These are phyloP conservation scores for Arthrobotrys megalospora DNA, from an alignment of 2,329 filamentous ascomycete genomes.

Conservation along the genomic window DNA sequence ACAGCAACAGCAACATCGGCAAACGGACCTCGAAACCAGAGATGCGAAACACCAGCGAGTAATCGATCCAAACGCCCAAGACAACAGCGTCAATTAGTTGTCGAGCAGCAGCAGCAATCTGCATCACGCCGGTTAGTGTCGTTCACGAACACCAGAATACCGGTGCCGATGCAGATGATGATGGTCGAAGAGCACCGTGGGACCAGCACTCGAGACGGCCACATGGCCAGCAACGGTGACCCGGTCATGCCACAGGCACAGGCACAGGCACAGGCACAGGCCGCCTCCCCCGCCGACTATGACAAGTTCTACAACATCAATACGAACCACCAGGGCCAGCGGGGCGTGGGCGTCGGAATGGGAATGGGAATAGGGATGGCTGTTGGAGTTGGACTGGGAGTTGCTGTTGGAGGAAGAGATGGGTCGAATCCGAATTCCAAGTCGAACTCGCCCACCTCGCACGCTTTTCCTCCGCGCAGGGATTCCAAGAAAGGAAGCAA, in stretches of 20 bases:
- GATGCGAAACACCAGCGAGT: slow-evolving; percentile 35
- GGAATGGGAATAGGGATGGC: slow-evolving; percentile 12
- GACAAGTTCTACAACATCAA: slow-evolving; percentile 49
- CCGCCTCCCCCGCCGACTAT: slow-evolving; percentile 26
- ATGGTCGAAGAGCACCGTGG: slow-evolving; percentile 48
- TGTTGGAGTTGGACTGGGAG: slow-evolving; percentile 10
- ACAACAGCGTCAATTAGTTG: slow-evolving; percentile 33
- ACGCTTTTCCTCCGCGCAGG: slow-evolving; percentile 56
- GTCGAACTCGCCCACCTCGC: slow-evolving; percentile 31
- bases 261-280: slow-evolving; percentile 4
- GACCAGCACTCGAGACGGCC: slow-evolving; percentile 33
- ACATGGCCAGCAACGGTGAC: slow-evolving; percentile 46
- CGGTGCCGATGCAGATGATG: slow-evolving; percentile 46
- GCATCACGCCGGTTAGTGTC: slow-evolving; percentile 41
- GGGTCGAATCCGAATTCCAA: neutral
- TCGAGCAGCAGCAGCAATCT: slow-evolving; percentile 28
- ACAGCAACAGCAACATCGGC: slow-evolving; percentile 9
- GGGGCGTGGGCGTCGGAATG: slow-evolving; percentile 9
- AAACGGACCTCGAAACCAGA: slow-evolving; percentile 38
- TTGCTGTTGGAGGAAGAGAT: neutral
- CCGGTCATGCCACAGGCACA: slow-evolving; percentile 37
- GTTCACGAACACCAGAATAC: slow-evolving; percentile 46
- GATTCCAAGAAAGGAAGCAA: slow-evolving; percentile 56
- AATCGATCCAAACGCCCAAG: slow-evolving; percentile 26
- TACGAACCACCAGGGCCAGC: slow-evolving; percentile 37